Base-by-base conservation (phyloP, 129 eudicot genomes). In the Tanacetum coccineum region DNA sequence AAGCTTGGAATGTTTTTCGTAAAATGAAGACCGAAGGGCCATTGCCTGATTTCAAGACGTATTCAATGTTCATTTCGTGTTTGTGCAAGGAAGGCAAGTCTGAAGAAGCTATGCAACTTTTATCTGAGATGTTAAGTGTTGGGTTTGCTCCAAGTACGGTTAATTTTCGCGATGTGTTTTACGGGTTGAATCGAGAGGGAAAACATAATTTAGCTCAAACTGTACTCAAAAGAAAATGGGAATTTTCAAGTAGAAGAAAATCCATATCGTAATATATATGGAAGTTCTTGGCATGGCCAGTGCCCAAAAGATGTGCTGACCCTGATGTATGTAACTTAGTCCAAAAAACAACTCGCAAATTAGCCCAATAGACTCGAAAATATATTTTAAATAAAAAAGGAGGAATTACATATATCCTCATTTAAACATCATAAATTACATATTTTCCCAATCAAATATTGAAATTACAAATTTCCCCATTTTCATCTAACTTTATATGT, bases 151-250 rank as follows among this genome's bases (percentile, higher is more conserved):
- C 97, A 13, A 91, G 97, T 69, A 80, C 90, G 0, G 81, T 91
- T 40, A 87, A 91, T 82, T 91, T 85, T 62, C 74, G 85, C 13
- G 80, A 77, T 7, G 82, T 91, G 8, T 68, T 77, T 52, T 87
- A 70, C 39, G 97, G 97, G 21, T 70, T 91, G 32, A 91, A 91
- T 72, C 74, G 96, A 70, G 97, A 91, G 79, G 97, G 97, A 10
- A 91, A 91, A 71, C 90, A 80, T 2, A 66, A 72, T 39, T 70
- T 91, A 66, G 96, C 97, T 15, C 70, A 30, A 25, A 77, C 64
- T 52, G 90, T 85, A 39, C 70, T 83, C 68, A 65, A 68, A 45
- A 79, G 66, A 64, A 91, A 91, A 74, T 76, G 60, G 79, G 80
- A 86, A 71, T 70, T 83, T 67, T 58, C 25, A 17, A 65, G 45